A percentile compares a stretch with the other conserved stretches of the same genome.
Conservation (phyloP, 345 rosid genomes). For the Corymbia maculata region DNA sequence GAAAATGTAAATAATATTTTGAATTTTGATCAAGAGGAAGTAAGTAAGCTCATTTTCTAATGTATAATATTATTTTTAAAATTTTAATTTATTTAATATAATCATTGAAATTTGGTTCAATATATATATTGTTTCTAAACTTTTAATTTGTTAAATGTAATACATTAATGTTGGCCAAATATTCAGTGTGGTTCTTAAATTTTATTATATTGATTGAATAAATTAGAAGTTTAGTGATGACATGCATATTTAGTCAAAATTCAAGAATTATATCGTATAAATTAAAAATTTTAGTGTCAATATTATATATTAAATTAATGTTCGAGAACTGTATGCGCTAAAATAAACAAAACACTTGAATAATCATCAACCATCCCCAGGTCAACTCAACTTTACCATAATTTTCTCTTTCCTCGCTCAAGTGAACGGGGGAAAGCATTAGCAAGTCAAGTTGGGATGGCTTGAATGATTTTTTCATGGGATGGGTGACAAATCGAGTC, state of each 20-base stretch:
- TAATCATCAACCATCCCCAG: not conserved
- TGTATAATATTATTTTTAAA: not conserved
- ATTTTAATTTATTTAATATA: no score
- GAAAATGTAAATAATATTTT: not conserved
- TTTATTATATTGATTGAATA: accelerated
- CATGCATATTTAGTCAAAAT: accelerated
- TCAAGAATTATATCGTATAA: accelerated
- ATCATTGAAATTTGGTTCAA: no score
- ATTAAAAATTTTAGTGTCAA: accelerated
- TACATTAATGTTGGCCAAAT: no score
- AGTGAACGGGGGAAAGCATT: not conserved
- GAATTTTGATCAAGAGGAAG: not conserved
- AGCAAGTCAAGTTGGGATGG: not conserved
- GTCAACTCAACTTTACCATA: not conserved
- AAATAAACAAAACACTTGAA: no score
- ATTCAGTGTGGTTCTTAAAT: no score
- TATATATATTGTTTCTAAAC: no score
- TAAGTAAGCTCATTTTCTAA: not conserved
- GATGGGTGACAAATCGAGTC: not conserved
- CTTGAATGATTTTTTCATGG: not conserved
- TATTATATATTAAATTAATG: accelerated
- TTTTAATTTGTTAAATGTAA: no score
- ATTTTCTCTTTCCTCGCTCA: not conserved
- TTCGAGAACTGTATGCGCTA: not conserved
- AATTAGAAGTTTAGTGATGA: accelerated